phyloP scores from a whole-genome alignment of 768 basidiomycete species.

The Leccinum broughii region DNA sequence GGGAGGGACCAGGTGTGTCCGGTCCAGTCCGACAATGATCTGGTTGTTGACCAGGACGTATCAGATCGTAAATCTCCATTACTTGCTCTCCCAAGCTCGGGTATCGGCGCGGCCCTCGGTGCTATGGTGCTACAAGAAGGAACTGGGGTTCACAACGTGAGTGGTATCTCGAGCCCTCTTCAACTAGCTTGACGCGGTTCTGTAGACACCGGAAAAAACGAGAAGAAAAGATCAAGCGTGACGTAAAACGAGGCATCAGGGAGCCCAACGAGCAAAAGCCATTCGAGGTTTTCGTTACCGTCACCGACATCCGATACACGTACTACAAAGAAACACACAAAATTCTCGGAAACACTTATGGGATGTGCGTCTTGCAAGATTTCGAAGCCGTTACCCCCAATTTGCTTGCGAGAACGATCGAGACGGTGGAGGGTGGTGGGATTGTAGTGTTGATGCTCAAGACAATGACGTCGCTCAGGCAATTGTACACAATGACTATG shows the following conservation, averaged over 20 bases:
- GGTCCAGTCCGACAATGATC: not conserved
- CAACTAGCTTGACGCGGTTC: not conserved
- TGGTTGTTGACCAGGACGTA: not conserved
- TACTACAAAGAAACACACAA: slow-evolving; percentile 98
- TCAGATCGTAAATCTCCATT: slow-evolving; percentile 94
- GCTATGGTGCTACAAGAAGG: slow-evolving; percentile 99
- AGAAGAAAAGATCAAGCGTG: slow-evolving; percentile 94
- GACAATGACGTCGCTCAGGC: slow-evolving; percentile 91
- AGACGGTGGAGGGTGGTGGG: slow-evolving; percentile 97
- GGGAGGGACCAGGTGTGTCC: slow-evolving; percentile 79
- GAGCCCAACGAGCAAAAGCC: slow-evolving; percentile 96
- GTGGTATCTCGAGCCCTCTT: slow-evolving; percentile 24
- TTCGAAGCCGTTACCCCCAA: slow-evolving; percentile 99
- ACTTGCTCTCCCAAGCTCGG: slow-evolving; percentile 86
- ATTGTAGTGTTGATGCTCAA: slow-evolving; percentile 86
- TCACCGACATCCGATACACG: slow-evolving; percentile 99
- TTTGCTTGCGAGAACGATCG: slow-evolving; percentile 92
- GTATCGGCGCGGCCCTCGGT: slow-evolving; percentile 89
- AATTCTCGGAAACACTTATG: slow-evolving; percentile 95
- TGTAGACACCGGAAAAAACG: slow-evolving; percentile 91
- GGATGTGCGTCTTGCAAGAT: slow-evolving; percentile 96
- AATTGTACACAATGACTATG: slow-evolving; percentile 91
- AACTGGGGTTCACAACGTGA: slow-evolving; percentile 92
- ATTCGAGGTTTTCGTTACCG: slow-evolving; percentile 97
- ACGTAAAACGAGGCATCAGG: slow-evolving; percentile 90